Percentiles rank a stretch among this genome's conserved stretches.
phyloP scores from a whole-genome alignment of 164 flowering plant species.

The Umbilicus rupestris region DNA sequence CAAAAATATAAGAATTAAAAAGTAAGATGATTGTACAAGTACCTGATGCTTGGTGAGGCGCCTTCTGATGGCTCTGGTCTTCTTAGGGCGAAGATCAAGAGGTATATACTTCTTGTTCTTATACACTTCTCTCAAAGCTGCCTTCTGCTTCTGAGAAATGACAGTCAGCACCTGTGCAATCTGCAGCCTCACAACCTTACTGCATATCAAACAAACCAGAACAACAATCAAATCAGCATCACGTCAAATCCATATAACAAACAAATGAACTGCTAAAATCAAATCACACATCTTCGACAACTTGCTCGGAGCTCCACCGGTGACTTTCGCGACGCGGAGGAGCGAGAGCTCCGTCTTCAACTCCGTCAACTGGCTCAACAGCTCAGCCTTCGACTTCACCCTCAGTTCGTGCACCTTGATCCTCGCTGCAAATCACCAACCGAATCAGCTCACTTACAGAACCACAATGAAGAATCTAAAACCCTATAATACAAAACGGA shows the following conservation, averaged over 20 bases:
- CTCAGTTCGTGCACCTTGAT: constrained; percentile 38
- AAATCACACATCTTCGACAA: constrained; percentile 53
- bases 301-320: constrained; percentile 70
- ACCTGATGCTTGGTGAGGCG: constrained; percentile 64
- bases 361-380: constrained; percentile 36
- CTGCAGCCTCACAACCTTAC: constrained; percentile 56
- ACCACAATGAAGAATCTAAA: neutral
- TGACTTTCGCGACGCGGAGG: constrained; percentile 60
- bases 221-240: neutral
- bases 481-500: neutral
- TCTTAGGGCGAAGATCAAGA: constrained; percentile 64
- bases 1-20: too few relatives aligned
- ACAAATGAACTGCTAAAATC: neutral
- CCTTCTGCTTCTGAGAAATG: constrained; percentile 59
- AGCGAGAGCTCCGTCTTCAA: constrained; percentile 45
- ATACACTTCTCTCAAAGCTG: constrained; percentile 49
- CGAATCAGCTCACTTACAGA: neutral
- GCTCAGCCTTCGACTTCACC: constrained; percentile 25
- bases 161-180: constrained; percentile 64
- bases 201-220: too few relatives aligned
- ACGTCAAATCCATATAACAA: neutral
- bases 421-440: constrained; percentile 17
- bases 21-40: neutral
- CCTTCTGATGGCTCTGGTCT: constrained; percentile 56
- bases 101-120: constrained; percentile 59